phyloP scores from a whole-genome alignment of 1,284 basidiomycete genomes.

The Sphagnurus paluster region DNA sequence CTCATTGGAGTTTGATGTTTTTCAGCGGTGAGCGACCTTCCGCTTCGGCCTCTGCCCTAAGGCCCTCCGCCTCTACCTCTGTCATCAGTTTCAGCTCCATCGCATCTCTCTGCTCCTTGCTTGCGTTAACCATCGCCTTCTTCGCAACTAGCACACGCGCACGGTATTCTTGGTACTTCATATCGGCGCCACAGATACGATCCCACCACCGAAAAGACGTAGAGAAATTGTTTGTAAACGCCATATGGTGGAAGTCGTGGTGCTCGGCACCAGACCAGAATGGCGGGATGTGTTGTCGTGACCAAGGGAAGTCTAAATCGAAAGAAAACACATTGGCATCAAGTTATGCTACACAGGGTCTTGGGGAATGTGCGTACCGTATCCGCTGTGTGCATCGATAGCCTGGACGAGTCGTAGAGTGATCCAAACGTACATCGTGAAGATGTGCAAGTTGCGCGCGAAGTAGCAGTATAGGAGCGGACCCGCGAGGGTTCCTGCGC shows the following conservation, averaged over 20 bases:
- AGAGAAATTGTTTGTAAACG: constrained; percentile 87
- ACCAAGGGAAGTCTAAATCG: constrained; percentile 92
- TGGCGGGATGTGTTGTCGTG: constrained; percentile 90
- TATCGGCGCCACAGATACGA: constrained; percentile 82
- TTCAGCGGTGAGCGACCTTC: too few species aligned
- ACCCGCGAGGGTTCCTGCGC: constrained; percentile 84
- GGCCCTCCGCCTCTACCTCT: constrained; percentile 58
- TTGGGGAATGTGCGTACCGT: constrained; percentile 58
- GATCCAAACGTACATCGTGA: constrained; percentile 96
- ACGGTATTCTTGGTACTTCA: constrained; percentile 81
- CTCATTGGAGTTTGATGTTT: too few species aligned
- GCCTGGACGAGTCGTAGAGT: constrained; percentile 95
- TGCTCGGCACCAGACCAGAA: constrained; percentile 99
- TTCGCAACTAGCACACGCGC: constrained; percentile 60
- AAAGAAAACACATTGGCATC: too few species aligned
- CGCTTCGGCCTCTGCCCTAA: constrained; percentile 21
- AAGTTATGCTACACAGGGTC: background rate
- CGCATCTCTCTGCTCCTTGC: constrained; percentile 50
- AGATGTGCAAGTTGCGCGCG: constrained; percentile 80
- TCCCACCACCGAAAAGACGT: constrained; percentile 95
- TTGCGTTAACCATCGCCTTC: constrained; percentile 50
- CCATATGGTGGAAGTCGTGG: constrained; percentile 97
- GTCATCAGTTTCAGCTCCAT: constrained; percentile 62
- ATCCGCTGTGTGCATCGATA: constrained; percentile 96
- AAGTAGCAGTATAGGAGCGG: constrained; percentile 86